phyloP scores from a whole-genome alignment of 257 asterid species.

The Solanum rostratum region DNA sequence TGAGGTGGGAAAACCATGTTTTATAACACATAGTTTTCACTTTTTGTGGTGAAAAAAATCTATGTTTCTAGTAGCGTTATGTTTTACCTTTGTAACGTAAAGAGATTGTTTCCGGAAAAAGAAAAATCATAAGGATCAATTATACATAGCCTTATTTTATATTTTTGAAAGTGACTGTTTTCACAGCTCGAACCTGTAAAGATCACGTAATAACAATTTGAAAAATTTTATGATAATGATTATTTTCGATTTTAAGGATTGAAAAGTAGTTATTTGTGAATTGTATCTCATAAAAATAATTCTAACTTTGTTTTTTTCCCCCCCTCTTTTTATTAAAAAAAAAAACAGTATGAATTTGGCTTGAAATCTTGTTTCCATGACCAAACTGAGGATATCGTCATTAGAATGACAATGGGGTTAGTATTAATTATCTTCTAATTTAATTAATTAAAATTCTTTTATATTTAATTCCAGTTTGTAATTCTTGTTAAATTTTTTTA shows the following conservation, averaged over 20 bases:
- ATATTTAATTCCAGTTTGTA: neutral
- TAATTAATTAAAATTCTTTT: neutral
- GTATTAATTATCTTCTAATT: neutral
- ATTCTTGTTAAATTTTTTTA: neutral
- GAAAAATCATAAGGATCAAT: neutral
- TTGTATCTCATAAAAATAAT: neutral
- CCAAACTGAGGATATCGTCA: conserved; percentile 58
- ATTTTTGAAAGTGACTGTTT: neutral
- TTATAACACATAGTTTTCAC: too few species aligned
- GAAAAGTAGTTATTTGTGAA: neutral
- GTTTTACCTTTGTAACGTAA: too few species aligned
- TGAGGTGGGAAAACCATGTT: too few species aligned
- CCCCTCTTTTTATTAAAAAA: neutral
- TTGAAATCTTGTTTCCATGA: conserved; percentile 74
- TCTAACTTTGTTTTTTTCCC: neutral
- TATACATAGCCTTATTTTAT: neutral
- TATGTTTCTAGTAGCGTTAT: too few species aligned
- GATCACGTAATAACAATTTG: neutral
- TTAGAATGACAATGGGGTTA: conserved; percentile 84
- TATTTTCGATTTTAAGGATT: neutral
- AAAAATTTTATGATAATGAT: neutral
- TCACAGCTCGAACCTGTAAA: neutral
- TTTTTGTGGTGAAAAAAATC: too few species aligned
- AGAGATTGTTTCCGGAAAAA: too few species aligned
- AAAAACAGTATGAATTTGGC: conserved; percentile 63